phyloP scores from a whole-genome alignment of 2,329 filamentous ascomycete species.

The Aspergillus ruber region DNA sequence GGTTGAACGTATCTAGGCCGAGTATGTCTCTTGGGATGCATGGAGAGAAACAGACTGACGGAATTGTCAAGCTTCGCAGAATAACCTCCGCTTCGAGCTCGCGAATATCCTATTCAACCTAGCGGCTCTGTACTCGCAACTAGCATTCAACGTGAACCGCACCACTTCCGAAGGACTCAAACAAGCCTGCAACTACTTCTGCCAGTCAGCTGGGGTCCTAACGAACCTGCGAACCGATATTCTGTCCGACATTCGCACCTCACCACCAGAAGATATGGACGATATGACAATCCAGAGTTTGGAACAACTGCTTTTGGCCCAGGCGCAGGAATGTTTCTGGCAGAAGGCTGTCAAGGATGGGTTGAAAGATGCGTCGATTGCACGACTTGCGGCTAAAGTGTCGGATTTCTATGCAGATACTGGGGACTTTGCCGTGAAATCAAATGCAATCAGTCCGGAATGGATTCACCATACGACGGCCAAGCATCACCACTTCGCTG shows the following conservation, averaged over 20 bases:
- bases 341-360: slow-evolving; percentile 92
- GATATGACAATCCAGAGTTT: slow-evolving; percentile 76
- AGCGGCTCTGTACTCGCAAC: slow-evolving; percentile 84
- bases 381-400: slow-evolving; percentile 82
- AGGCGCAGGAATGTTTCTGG: slow-evolving; percentile 98
- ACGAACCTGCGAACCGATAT: slow-evolving; percentile 68
- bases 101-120: slow-evolving; percentile 92
- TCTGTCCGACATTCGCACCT: slow-evolving; percentile 73
- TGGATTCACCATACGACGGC: slow-evolving; percentile 98
- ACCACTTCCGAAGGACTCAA: slow-evolving; percentile 77
- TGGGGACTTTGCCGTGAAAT: slow-evolving; percentile 79
- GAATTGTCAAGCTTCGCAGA: slow-evolving; percentile 47
- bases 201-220: slow-evolving; percentile 76
- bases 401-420: slow-evolving; percentile 84
- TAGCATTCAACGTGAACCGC: slow-evolving; percentile 74
- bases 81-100: slow-evolving; percentile 72
- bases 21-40: slow-evolving; percentile 22
- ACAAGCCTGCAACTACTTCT: slow-evolving; percentile 82
- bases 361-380: slow-evolving; percentile 85
- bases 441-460: slow-evolving; percentile 79
- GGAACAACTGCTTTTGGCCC: slow-evolving; percentile 76
- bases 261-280: slow-evolving; percentile 94
- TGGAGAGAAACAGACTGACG: not conserved
- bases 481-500: slow-evolving; percentile 95
- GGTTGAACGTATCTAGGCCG: slow-evolving; percentile 76